Conservation (phyloP, 2,329 filamentous ascomycete genomes). For the Penicillium sumatraense region DNA sequence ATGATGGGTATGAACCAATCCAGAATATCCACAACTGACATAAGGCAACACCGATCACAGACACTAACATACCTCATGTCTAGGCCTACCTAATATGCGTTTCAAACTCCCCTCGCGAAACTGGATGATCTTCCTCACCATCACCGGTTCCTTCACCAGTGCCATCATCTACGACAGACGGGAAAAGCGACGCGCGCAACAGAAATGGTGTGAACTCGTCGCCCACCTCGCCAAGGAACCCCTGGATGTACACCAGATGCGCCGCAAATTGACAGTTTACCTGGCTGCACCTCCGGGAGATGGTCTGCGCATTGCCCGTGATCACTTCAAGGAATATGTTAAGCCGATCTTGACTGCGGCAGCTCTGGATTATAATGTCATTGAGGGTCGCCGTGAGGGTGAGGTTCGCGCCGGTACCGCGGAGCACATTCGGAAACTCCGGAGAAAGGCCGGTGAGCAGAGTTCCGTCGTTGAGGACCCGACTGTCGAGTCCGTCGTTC, state of each 20-base stretch:
- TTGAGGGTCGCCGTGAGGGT: constrained; percentile 90
- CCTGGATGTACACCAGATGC: constrained; percentile 72
- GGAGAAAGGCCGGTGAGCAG: constrained; percentile 66
- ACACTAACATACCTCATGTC: constrained; percentile 15
- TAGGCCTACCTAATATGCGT: constrained; percentile 81
- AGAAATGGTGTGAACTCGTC: constrained; percentile 85
- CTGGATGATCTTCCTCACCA: constrained; percentile 91
- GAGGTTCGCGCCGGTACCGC: constrained; percentile 86
- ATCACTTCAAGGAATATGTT: constrained; percentile 94
- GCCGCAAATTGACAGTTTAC: constrained; percentile 83
- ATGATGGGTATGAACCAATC: constrained; percentile 62
- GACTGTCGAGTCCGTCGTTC: constrained; percentile 65
- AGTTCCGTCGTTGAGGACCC: constrained; percentile 45
- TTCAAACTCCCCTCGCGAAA: constrained; percentile 90
- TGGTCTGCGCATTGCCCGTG: constrained; percentile 79
- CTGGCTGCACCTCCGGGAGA: constrained; percentile 86
- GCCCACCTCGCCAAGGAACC: constrained; percentile 80
- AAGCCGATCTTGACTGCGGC: constrained; percentile 90
- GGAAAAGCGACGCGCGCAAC: constrained; percentile 81
- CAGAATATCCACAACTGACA: not conserved
- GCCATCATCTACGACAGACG: constrained; percentile 90
- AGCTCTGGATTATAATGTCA: constrained; percentile 92
- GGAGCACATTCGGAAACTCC: constrained; percentile 74
- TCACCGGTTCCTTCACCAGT: constrained; percentile 76
- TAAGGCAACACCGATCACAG: not conserved